Base-by-base conservation (phyloP, 164 flowering plant species). In the Berberis vulgaris region DNA sequence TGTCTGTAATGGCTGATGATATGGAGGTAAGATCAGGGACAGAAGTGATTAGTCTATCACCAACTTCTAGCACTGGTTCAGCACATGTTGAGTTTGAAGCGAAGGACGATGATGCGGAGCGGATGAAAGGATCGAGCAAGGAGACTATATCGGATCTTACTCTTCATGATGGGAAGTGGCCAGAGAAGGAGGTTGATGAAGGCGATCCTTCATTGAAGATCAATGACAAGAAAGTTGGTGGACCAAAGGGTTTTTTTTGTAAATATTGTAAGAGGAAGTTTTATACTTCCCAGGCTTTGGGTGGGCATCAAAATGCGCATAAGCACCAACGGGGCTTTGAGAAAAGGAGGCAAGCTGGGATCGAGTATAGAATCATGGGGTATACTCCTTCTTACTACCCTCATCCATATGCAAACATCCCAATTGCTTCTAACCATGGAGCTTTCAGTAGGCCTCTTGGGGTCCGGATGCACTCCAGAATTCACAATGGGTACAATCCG, bases 231-330 rank as follows among this genome's bases (percentile, higher is more conserved):
- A 7, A 3, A 5, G 12, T 5, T 52, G 13, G 4, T 12, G n/a
- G 54, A 4, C 54, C 3, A 52, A 52, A 52, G 54, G 13, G 1
- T 0, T 52, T 10, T 10, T 52, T 7, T 10, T 52, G 54, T 26
- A 52, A 52, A 10, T 52, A 52, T 26, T 52, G 54, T 52, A 26
- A 26, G 10, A 52, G n/a, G 54, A 52, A 52, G n/a, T 52, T 52
- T 52, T 52, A 52, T 52, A 52, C 10, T 52, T 52, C 54, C n/a
- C 54, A 52, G n/a, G 54, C 13, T 52, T 52, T 52, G n/a, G 54
- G 54, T 52, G 54, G 54, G 12, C 54, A 52, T 10, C 54, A 52
- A 52, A 52, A 52, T 10, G 54, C 54, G 10, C 54, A 52, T 52
- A 52, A 52, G 11, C n/a, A 52, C 11, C 13, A 52, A 26, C 54